Evolutionary conservation across 257 asterid genomes (phyloP).

Genomic region (Nicotiana benthamiana): DNA sequence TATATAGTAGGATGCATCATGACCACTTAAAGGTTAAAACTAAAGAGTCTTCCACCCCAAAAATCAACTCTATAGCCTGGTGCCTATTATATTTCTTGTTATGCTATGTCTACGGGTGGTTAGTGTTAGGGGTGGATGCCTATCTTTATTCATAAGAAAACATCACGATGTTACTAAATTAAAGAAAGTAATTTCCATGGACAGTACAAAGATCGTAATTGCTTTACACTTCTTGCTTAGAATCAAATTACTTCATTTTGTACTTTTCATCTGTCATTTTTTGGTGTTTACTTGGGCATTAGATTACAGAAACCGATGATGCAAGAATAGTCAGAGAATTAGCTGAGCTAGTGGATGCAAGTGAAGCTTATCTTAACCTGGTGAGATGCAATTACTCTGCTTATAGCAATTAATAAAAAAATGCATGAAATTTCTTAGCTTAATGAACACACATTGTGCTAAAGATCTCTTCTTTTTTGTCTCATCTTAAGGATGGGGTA

Average conservation of each 20-base stretch:
- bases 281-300: slow-evolving; percentile 33
- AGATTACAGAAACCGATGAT: slow-evolving; percentile 70
- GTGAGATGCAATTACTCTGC: slow-evolving; percentile 28
- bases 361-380: slow-evolving; percentile 36
- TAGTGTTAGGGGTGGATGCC: not conserved
- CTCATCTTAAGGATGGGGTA: slow-evolving; percentile 24
- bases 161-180: not conserved
- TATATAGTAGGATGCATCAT: not conserved
- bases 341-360: slow-evolving; percentile 64
- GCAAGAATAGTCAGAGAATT: slow-evolving; percentile 58
- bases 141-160: not conserved
- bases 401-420: not conserved
- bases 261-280: slow-evolving; percentile 3
- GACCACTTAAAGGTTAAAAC: not conserved
- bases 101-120: not conserved
- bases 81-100: not conserved
- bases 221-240: not conserved
- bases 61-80: not conserved
- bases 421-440: not conserved
- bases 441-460: slow-evolving; percentile 10
- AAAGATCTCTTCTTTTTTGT: not conserved
- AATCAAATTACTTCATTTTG: not conserved
- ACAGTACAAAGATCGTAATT: not conserved
- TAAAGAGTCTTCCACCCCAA: not conserved
- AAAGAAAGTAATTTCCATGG: not conserved